Evolutionary conservation across 768 basidiomycete genomes (phyloP).

Genomic region (Collybia sp.): DNA sequence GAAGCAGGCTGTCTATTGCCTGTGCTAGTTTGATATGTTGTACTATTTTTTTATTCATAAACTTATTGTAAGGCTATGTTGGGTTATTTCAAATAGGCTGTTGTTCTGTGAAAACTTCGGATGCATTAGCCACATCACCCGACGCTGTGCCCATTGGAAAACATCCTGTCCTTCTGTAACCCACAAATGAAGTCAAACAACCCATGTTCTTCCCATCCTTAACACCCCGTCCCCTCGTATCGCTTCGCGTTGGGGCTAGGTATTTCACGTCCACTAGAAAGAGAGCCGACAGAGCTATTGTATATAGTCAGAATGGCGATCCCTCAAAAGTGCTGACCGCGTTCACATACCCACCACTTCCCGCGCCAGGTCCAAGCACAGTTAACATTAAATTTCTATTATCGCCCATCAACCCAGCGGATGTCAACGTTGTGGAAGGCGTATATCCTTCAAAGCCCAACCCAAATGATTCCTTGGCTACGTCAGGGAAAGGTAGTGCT

Average conservation of each 20-base stretch:
- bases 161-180: not conserved
- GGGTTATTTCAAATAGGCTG: too few relatives aligned
- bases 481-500: slow-evolving; percentile 24
- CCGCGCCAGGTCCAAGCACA: slow-evolving; percentile 49
- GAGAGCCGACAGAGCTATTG: slow-evolving; percentile 52
- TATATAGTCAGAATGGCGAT: slow-evolving; percentile 58
- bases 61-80: too few relatives aligned
- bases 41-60: too few relatives aligned
- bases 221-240: slow-evolving; percentile 1
- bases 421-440: slow-evolving; percentile 77
- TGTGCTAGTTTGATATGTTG: not conserved
- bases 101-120: too few relatives aligned
- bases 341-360: slow-evolving; percentile 45
- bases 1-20: not conserved
- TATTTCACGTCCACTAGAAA: too few relatives aligned
- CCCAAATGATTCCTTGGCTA: slow-evolving; percentile 27
- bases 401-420: slow-evolving; percentile 78
- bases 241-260: too few relatives aligned
- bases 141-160: not conserved
- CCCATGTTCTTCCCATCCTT: slow-evolving; percentile 25
- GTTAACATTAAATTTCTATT: slow-evolving; percentile 65
- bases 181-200: not conserved
- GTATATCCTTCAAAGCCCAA: slow-evolving; percentile 70
- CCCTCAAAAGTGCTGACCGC: slow-evolving; percentile 56
- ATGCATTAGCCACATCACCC: not conserved